A percentile compares a stretch with the other conserved stretches of the same genome.
phyloP scores from a whole-genome alignment of 306 rosid species.

The Arachis stenosperma region DNA sequence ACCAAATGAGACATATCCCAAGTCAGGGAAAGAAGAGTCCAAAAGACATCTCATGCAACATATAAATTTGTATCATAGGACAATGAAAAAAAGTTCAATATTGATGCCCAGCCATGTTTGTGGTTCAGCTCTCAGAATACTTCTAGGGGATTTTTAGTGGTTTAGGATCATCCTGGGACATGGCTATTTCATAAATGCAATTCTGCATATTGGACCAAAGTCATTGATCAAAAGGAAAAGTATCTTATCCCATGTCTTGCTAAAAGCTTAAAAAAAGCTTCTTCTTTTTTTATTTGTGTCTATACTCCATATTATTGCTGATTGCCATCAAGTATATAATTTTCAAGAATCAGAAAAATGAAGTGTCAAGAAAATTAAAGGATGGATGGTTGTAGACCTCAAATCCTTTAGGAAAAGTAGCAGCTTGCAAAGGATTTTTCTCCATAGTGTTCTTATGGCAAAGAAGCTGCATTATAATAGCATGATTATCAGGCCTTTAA shows the following conservation, averaged over 20 bases:
- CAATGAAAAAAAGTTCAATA: slow-evolving; percentile 19
- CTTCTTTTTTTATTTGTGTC: not conserved
- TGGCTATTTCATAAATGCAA: slow-evolving; percentile 26
- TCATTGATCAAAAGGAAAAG: slow-evolving; percentile 2
- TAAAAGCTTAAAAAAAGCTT: not conserved
- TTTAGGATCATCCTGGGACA: slow-evolving; percentile 9
- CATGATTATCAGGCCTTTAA: slow-evolving; percentile 23
- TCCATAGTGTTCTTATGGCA: slow-evolving; percentile 46
- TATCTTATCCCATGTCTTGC: not conserved
- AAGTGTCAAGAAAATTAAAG: not conserved
- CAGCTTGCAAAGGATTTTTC: slow-evolving; percentile 51
- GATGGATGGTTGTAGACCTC: slow-evolving; percentile 54
- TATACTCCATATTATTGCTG: not conserved
- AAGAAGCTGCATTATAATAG: slow-evolving; percentile 47
- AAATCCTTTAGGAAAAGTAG: slow-evolving; percentile 73
- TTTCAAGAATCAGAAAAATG: too few species aligned
- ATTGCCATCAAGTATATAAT: not conserved
- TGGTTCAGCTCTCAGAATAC: not conserved
- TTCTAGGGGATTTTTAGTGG: not conserved
- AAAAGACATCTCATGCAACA: slow-evolving; percentile 4
- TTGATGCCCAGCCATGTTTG: not conserved
- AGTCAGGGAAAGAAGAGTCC: slow-evolving; percentile 32
- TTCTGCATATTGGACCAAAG: slow-evolving; percentile 12
- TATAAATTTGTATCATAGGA: slow-evolving; percentile 14
- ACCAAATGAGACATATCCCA: slow-evolving; percentile 31